Percentiles rank a stretch among this genome's conserved stretches.
These are phyloP conservation scores for Phytophthora fragariaefolia DNA, from an alignment of 352 stramenopile genomes.

Conservation along the genomic window DNA sequence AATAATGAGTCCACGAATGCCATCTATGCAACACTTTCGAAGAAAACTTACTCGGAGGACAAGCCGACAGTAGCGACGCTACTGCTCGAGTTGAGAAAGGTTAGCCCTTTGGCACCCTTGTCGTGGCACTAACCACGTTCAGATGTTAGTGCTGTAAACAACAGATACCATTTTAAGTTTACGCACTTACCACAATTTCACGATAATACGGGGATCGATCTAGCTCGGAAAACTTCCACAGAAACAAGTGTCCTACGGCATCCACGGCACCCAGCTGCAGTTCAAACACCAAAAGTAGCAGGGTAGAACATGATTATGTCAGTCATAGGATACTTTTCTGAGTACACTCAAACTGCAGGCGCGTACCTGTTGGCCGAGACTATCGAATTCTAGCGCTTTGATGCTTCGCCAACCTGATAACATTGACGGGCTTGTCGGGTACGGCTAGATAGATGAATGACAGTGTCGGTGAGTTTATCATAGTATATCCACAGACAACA, in stretches of 20 bases:
- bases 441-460: slow-evolving; percentile 42
- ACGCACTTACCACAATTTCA: slow-evolving; percentile 59
- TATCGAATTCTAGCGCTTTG: slow-evolving; percentile 85
- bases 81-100: slow-evolving; percentile 84
- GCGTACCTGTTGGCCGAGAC: slow-evolving; percentile 73
- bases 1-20: slow-evolving; percentile 4
- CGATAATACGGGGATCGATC: slow-evolving; percentile 74
- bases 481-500: slow-evolving; percentile 3
- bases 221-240: slow-evolving; percentile 87
- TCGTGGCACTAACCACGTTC: slow-evolving; percentile 70
- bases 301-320: background rate
- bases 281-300: slow-evolving; percentile 3
- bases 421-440: slow-evolving; percentile 63
- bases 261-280: slow-evolving; percentile 82
- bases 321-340: slow-evolving; percentile 5
- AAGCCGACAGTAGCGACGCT: slow-evolving; percentile 75
- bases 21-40: background rate
- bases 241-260: slow-evolving; percentile 64
- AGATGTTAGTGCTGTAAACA: slow-evolving; percentile 11
- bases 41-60: slow-evolving; percentile 70
- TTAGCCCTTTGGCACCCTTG: slow-evolving; percentile 78
- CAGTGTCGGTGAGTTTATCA: background rate
- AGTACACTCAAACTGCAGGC: background rate
- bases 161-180: background rate
- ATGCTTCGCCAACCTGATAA: slow-evolving; percentile 62